Percentiles rank a stretch among this genome's conserved stretches.
These are phyloP conservation scores for Amanita muscaria DNA, from an alignment of 768 basidiomycete genomes.

Conservation along the genomic window DNA sequence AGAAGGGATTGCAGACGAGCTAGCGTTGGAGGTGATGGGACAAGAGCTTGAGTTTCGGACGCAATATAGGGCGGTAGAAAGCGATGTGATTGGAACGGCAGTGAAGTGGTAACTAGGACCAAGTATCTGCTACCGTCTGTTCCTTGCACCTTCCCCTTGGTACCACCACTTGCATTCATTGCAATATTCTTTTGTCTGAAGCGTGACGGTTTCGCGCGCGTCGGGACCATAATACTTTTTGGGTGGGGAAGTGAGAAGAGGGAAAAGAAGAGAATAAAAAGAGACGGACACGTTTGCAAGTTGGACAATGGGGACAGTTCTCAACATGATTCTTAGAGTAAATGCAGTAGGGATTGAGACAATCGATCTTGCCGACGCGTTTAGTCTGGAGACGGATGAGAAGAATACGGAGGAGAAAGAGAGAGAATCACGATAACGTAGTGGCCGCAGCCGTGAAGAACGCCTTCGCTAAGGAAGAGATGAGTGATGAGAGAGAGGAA, in stretches of 20 bases:
- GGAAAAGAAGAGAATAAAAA: constrained; percentile 4
- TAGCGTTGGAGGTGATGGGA: constrained; percentile 27
- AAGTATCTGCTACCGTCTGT: background rate
- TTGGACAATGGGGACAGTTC: constrained; percentile 30
- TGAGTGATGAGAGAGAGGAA: constrained; percentile 31
- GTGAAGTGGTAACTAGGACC: constrained; percentile 52
- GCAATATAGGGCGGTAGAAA: constrained; percentile 77
- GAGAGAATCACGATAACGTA: constrained; percentile 50
- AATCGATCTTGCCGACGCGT: constrained; percentile 46
- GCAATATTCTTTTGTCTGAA: constrained; percentile 44
- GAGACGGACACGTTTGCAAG: constrained; percentile 35
- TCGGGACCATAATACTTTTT: constrained; percentile 78
- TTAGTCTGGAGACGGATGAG: constrained; percentile 30
- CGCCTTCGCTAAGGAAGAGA: constrained; percentile 49
- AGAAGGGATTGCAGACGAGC: background rate
- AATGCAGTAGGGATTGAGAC: constrained; percentile 35
- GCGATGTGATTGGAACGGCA: constrained; percentile 68
- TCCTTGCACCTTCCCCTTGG: constrained; percentile 36
- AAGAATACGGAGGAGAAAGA: constrained; percentile 9
- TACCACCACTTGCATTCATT: constrained; percentile 52
- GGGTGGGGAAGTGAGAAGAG: constrained; percentile 10
- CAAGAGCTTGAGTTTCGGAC: constrained; percentile 47
- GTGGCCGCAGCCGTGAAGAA: constrained; percentile 72
- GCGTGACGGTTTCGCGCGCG: constrained; percentile 48
- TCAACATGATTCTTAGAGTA: constrained; percentile 24